A percentile compares a stretch with the other conserved stretches of the same genome.
Conservation (phyloP, 805 yeast genomes). For the Pichia ethanolica region DNA sequence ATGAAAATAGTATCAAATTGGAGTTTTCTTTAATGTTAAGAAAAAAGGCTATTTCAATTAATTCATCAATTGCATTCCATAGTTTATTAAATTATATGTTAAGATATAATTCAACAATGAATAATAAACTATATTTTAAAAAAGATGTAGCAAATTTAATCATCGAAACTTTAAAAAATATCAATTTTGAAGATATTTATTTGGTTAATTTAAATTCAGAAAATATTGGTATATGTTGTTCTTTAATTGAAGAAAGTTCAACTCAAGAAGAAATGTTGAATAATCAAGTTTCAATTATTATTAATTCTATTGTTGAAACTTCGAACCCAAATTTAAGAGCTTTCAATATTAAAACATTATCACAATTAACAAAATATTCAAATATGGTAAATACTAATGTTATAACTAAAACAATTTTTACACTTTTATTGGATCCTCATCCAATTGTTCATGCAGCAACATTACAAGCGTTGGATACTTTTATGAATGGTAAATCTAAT, state of each 20-base stretch:
- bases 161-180: constrained; percentile 23
- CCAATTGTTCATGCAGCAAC: constrained; percentile 77
- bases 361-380: constrained; percentile 22
- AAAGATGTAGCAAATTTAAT: constrained; percentile 18
- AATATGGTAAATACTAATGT: constrained; percentile 31
- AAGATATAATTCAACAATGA: constrained; percentile 12
- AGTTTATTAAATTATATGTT: constrained; percentile 33
- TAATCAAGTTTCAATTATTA: constrained; percentile 43
- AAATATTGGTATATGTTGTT: constrained; percentile 25
- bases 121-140: constrained; percentile 15
- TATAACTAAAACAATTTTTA: constrained; percentile 48
- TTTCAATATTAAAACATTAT: constrained; percentile 42
- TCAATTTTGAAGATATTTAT: constrained; percentile 17
- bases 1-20: constrained; percentile 4
- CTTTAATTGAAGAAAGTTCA: constrained; percentile 17
- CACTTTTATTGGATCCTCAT: constrained; percentile 71
- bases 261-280: constrained; percentile 19
- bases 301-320: constrained; percentile 59
- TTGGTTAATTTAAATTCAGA: constrained; percentile 25
- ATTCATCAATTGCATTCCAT: constrained; percentile 58
- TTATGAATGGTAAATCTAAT: constrained; percentile 46
- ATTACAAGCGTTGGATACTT: constrained; percentile 46
- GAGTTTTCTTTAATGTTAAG: constrained; percentile 17
- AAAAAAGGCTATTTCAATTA: constrained; percentile 47
- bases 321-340: constrained; percentile 60